phyloP scores from a whole-genome alignment of 805 yeast species.

The Candida namnaoensis region DNA sequence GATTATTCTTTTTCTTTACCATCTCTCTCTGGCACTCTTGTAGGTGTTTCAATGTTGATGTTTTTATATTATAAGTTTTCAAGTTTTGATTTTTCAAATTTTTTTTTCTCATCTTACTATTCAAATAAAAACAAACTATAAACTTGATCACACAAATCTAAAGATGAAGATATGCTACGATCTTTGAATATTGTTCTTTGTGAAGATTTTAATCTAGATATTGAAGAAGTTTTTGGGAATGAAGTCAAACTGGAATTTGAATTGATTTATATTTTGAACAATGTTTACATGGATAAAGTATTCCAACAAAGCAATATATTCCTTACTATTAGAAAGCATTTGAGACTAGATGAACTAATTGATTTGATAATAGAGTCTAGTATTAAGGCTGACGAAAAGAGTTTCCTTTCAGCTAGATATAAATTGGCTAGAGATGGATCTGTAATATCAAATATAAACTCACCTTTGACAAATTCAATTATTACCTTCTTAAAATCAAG shows the following conservation, averaged over 20 bases:
- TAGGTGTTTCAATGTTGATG: too few species aligned
- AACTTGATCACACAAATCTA: too few species aligned
- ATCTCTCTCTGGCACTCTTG: slow-evolving; percentile 7
- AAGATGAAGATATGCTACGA: background rate
- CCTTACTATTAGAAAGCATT: background rate
- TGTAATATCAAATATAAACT: slow-evolving; percentile 20
- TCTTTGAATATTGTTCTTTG: background rate
- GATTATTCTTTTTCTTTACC: slow-evolving; percentile 27
- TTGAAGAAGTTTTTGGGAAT: too few species aligned
- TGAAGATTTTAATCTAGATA: background rate
- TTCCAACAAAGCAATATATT: too few species aligned
- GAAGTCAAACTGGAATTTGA: background rate
- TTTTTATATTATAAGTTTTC: too few species aligned
- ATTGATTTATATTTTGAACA: background rate
- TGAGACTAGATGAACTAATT: slow-evolving; percentile 25
- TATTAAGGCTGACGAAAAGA: slow-evolving; percentile 19
- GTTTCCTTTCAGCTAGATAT: slow-evolving; percentile 37
- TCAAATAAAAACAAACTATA: too few species aligned
- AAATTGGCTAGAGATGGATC: slow-evolving; percentile 20
- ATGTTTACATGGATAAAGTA: background rate
- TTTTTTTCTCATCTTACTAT: too few species aligned
- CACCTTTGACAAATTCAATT: slow-evolving; percentile 27
- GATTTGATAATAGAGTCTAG: slow-evolving; percentile 31
- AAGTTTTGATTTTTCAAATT: too few species aligned
- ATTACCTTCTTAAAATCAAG: slow-evolving; percentile 31